phyloP scores from a whole-genome alignment of 129 eudicot genomes.

The Scalesia atractyloides region DNA sequence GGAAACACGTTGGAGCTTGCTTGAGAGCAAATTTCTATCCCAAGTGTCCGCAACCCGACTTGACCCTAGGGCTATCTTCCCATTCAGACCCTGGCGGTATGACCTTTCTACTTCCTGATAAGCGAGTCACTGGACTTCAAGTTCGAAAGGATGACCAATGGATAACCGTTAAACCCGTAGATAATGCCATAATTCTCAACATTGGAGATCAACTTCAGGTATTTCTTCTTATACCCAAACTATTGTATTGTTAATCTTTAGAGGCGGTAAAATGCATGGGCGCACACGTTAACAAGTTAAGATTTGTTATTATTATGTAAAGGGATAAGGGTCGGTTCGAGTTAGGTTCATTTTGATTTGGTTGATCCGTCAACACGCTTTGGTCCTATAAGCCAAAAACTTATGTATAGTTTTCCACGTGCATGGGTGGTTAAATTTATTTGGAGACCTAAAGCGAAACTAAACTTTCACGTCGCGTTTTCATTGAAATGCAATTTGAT shows the following conservation, averaged over 20 bases:
- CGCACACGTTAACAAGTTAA: too few species aligned
- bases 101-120: constrained; percentile 69
- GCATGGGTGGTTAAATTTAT: too few species aligned
- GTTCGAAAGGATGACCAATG: constrained; percentile 49
- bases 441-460: too few species aligned
- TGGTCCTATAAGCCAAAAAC: too few species aligned
- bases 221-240: neutral
- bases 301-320: neutral
- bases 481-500: too few species aligned
- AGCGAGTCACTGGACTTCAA: constrained; percentile 68
- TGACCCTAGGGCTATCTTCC: constrained; percentile 68
- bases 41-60: constrained; percentile 80
- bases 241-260: neutral
- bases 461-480: too few species aligned
- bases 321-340: neutral
- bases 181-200: constrained; percentile 63
- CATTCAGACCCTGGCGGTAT: constrained; percentile 95
- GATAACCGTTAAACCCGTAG: constrained; percentile 67
- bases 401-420: too few species aligned
- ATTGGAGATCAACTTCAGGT: constrained; percentile 92
- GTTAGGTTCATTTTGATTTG: neutral
- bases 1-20: constrained; percentile 60
- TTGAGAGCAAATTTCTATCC: constrained; percentile 77
- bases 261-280: neutral
- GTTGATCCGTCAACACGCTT: neutral